Percentiles rank a stretch among this genome's conserved stretches.
These are phyloP conservation scores for Samsoniella hepiali DNA, from an alignment of 2,329 filamentous ascomycete species.

Conservation along the genomic window DNA sequence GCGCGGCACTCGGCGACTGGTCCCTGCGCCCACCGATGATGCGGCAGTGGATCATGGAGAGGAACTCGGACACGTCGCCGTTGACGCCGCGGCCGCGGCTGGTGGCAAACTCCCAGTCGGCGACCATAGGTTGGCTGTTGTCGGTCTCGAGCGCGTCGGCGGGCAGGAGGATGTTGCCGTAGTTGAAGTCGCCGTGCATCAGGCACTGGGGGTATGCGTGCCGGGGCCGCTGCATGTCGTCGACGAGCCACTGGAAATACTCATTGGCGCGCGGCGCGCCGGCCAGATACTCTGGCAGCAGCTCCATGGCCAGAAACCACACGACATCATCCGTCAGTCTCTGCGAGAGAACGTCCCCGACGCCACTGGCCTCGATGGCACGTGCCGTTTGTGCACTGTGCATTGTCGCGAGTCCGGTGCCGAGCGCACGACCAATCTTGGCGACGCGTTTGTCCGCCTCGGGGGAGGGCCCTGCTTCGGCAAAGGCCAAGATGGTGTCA, in stretches of 20 bases:
- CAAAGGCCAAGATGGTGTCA: not conserved
- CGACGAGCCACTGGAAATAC: constrained; percentile 7
- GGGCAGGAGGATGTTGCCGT: constrained; percentile 13
- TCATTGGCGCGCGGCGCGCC: not conserved
- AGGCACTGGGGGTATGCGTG: constrained; percentile 11
- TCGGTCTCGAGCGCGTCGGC: not conserved
- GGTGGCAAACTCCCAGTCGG: constrained; percentile 16
- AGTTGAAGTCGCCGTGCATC: constrained; percentile 17
- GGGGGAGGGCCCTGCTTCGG: not conserved
- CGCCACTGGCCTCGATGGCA: not conserved
- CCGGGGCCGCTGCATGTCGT: not conserved
- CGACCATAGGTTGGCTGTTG: not conserved
- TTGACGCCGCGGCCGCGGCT: constrained; percentile 14
- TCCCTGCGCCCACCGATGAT: constrained; percentile 1
- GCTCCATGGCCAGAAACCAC: constrained; percentile 17
- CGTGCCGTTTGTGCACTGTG: not conserved
- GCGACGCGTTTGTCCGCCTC: not conserved
- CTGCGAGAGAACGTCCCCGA: not conserved
- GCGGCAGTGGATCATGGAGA: constrained; percentile 11
- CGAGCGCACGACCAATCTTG: constrained; percentile 1
- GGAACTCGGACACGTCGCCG: constrained; percentile 11
- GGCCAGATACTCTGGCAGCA: constrained; percentile 4
- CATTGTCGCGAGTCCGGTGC: constrained; percentile 4
- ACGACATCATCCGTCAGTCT: constrained; percentile 7
- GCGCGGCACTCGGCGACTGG: not conserved